These are phyloP conservation scores for Rhodotorula sphaerocarpa DNA, from an alignment of 768 basidiomycete genomes.

Conservation along the genomic window DNA sequence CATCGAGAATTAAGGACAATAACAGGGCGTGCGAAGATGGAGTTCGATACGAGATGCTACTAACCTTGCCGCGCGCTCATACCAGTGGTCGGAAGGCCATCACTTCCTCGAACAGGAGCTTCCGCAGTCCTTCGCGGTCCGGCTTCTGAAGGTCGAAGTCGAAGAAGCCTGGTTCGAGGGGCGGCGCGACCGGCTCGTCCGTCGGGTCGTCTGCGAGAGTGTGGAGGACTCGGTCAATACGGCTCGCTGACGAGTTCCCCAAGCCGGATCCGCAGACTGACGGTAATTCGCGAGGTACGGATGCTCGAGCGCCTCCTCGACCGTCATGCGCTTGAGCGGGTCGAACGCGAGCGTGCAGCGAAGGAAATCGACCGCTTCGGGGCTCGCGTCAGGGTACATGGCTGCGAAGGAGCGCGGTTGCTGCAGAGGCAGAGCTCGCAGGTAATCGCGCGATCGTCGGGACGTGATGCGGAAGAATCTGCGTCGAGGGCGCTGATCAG, in stretches of 20 bases:
- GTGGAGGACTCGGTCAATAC: conserved; percentile 40
- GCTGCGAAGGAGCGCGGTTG: conserved; percentile 63
- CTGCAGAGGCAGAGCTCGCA: conserved; percentile 77
- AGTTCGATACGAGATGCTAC: neutral
- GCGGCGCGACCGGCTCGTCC: conserved; percentile 89
- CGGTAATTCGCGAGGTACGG: conserved; percentile 39
- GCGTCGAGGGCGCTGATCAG: too few relatives aligned
- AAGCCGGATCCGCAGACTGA: neutral
- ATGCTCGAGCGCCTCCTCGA: conserved; percentile 76
- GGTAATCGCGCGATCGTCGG: conserved; percentile 64
- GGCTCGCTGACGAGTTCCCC: conserved; percentile 29
- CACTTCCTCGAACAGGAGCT: conserved; percentile 88
- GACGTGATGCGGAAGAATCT: conserved; percentile 83
- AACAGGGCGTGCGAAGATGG: neutral
- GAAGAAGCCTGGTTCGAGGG: conserved; percentile 93
- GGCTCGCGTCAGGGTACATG: conserved; percentile 67
- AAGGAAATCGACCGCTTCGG: conserved; percentile 51
- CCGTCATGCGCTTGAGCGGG: conserved; percentile 79
- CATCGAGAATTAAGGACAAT: too few relatives aligned
- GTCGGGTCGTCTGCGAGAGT: conserved; percentile 61
- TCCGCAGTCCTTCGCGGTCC: conserved; percentile 85
- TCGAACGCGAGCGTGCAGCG: conserved; percentile 74
- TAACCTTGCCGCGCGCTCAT: neutral
- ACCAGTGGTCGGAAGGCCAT: conserved; percentile 56
- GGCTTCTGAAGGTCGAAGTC: conserved; percentile 97